Evolutionary conservation across 768 basidiomycete species (phyloP), one percentile per base, ranked within the genome.

Genomic region (Rhizopogon salebrosus): DNA sequence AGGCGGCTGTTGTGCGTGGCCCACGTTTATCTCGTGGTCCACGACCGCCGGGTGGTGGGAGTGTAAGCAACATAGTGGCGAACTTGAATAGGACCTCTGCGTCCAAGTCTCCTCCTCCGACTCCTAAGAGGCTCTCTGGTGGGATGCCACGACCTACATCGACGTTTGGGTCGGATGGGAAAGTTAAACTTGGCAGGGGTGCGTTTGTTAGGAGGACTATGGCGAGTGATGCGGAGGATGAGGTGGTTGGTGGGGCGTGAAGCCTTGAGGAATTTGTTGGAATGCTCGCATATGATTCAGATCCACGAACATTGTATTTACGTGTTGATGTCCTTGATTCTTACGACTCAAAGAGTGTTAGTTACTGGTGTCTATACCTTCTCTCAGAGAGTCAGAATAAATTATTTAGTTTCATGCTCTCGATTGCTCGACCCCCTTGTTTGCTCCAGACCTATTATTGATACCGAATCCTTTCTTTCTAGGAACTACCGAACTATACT

Each of bases 211-310:
- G 87, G 62, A 78, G 87, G 66, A 89, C 88, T 45, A 86, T 87
- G 84, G 87, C 85, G 38, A 88, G 86, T 62, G 89, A 91, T 62
- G 88, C 88, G 34, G 89, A 92, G 64, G 89, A 90, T 56, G 80
- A 86, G 58, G 71, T 87, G 53, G 73, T 86, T 52, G 68, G 69
- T 4, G 68, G 68, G 54, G 62, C 43, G 53, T 16, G 36, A 51
- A n/a, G n/a, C n/a, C n/a, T n/a, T n/a, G n/a, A n/a, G n/a, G 7
- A 5, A 11, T 53, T 24, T 23, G 16, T 22, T 20, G 16, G 20
- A 48, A 38, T 26, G 41, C 22, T 41, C 3, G 20, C 41, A 48
- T 49, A 49, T 16, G 20, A 26, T 26, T 26, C 20, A n/a, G 22
- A 39, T 24, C 36, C 20, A 26, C 6, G 14, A 14, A 39, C 49